Conservation (phyloP, 345 rosid genomes). For the Schrenkiella parvula region DNA sequence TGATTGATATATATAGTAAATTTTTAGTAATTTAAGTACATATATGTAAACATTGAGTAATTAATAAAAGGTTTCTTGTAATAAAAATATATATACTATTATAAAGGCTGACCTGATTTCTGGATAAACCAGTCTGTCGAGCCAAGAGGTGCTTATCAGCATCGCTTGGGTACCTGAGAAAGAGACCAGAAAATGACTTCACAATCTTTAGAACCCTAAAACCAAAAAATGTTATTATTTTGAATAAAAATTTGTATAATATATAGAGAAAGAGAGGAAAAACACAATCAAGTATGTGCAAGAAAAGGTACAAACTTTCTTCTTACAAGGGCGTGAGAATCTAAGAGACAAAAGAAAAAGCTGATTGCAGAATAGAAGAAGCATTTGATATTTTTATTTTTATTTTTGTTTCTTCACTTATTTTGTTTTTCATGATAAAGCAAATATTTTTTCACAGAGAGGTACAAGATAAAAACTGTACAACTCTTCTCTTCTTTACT, state of each 20-base stretch:
- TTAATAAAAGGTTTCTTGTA: slow-evolving; percentile 6
- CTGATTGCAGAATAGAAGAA: slow-evolving; percentile 29
- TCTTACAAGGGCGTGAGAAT: slow-evolving; percentile 72
- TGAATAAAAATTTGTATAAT: not conserved
- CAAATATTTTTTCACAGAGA: slow-evolving; percentile 6
- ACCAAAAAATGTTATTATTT: not conserved
- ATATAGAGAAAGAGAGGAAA: not conserved
- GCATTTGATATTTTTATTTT: slow-evolving; percentile 8
- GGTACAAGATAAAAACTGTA: not conserved
- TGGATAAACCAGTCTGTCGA: slow-evolving; percentile 96
- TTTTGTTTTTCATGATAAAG: slow-evolving; percentile 16
- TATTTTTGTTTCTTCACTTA: slow-evolving; percentile 8
- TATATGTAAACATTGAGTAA: not conserved
- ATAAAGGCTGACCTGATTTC: slow-evolving; percentile 77
- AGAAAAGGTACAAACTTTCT: slow-evolving; percentile 34
- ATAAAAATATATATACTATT: not conserved
- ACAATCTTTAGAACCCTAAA: slow-evolving; percentile 36
- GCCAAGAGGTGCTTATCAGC: slow-evolving; percentile 99
- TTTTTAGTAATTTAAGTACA: not conserved
- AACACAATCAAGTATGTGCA: slow-evolving; percentile 37
- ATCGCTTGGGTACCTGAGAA: slow-evolving; percentile 99
- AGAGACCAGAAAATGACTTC: slow-evolving; percentile 80
- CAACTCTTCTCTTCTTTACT: slow-evolving; percentile 29
- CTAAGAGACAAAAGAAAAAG: slow-evolving; percentile 48
- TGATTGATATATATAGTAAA: slow-evolving; percentile 19